phyloP scores from a whole-genome alignment of 2,329 filamentous ascomycete genomes.

The Calonectria naviculata region DNA sequence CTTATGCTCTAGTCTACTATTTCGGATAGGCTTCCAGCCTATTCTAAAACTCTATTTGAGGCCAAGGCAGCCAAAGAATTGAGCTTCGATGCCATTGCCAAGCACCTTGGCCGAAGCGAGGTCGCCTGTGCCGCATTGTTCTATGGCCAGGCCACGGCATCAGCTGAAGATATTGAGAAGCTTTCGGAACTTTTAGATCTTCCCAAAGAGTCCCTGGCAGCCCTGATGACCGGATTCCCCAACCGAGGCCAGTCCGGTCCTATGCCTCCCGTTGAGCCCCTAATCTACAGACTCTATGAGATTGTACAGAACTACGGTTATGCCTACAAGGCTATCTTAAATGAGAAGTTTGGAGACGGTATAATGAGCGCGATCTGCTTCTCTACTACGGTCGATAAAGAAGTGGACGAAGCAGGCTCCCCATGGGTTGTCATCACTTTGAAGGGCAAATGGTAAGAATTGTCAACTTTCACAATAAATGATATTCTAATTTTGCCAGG shows the following conservation, averaged over 20 bases:
- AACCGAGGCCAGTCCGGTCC: conserved; percentile 76
- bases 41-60: conserved; percentile 74
- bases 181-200: conserved; percentile 75
- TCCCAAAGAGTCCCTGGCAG: conserved; percentile 64
- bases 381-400: conserved; percentile 92
- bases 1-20: conserved; percentile 67
- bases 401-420: conserved; percentile 84
- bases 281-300: conserved; percentile 91
- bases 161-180: conserved; percentile 72
- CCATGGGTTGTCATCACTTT: conserved; percentile 88
- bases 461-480: background rate
- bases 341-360: conserved; percentile 94
- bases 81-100: conserved; percentile 82
- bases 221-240: conserved; percentile 78
- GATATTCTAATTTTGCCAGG: conserved; percentile 33
- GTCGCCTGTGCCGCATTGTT: conserved; percentile 90
- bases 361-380: conserved; percentile 98
- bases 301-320: conserved; percentile 98
- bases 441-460: conserved; percentile 81
- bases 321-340: conserved; percentile 93
- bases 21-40: conserved; percentile 74
- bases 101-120: conserved; percentile 80
- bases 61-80: conserved; percentile 82
- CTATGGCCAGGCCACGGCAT: conserved; percentile 86
- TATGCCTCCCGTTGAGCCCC: conserved; percentile 52